Percentiles rank a stretch among this genome's conserved stretches.
Evolutionary conservation across 1,284 basidiomycete species (phyloP).

Genomic region (Jaminaea rosea): DNA sequence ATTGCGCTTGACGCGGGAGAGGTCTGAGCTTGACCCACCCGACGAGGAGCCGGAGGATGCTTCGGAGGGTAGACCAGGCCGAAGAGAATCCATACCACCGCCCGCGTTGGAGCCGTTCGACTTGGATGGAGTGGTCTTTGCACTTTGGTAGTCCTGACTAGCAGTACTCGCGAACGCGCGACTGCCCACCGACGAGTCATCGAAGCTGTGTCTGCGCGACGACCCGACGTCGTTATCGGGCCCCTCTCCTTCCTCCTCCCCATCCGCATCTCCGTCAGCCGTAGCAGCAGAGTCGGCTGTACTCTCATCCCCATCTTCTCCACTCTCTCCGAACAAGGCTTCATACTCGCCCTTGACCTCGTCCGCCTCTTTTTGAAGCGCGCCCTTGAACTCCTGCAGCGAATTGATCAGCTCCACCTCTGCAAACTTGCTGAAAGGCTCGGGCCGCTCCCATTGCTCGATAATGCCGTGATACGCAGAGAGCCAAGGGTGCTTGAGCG

Average conservation of each 20-base stretch:
- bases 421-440: constrained; percentile 32
- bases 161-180: no score
- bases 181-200: no score
- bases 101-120: no score
- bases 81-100: no score
- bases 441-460: constrained; percentile 27
- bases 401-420: constrained; percentile 42
- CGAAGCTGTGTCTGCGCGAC: no score
- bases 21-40: neutral
- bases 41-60: neutral
- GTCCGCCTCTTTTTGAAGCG: constrained; percentile 36
- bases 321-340: constrained; percentile 9
- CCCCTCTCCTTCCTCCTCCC: no score
- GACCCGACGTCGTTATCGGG: no score
- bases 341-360: constrained; percentile 31
- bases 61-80: neutral
- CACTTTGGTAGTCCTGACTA: no score
- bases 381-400: constrained; percentile 32
- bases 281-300: neutral
- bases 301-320: neutral
- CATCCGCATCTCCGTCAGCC: no score
- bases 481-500: constrained; percentile 42
- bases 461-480: constrained; percentile 38
- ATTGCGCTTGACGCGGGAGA: neutral
- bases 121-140: no score